Percentiles rank a stretch among this genome's conserved stretches.
These are phyloP conservation scores for Cladobotryum mycophilum DNA, from an alignment of 2,329 filamentous ascomycete genomes.

Conservation along the genomic window DNA sequence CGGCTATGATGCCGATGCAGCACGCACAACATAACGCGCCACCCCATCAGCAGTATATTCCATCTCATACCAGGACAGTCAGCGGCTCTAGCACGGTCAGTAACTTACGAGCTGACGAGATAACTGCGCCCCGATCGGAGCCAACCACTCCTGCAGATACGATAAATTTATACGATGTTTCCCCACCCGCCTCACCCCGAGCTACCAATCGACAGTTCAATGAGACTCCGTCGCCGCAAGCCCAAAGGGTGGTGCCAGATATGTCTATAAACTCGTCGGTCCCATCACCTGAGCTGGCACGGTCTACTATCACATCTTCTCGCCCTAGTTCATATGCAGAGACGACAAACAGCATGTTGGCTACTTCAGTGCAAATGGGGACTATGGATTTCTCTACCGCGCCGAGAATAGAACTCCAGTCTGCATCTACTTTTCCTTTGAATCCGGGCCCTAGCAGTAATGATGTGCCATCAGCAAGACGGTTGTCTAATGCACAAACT, in stretches of 20 bases:
- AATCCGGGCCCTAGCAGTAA: slow-evolving; percentile 12
- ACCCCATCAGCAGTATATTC: slow-evolving; percentile 12
- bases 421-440: slow-evolving; percentile 8
- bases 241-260: slow-evolving; percentile 10
- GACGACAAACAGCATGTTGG: neutral
- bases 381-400: neutral
- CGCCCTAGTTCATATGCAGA: slow-evolving; percentile 8
- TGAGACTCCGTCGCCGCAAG: neutral
- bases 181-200: slow-evolving; percentile 38
- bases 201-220: slow-evolving; percentile 8
- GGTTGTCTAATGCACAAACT: slow-evolving; percentile 33
- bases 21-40: neutral
- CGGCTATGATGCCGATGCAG: neutral
- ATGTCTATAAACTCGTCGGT: slow-evolving; percentile 11
- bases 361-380: neutral
- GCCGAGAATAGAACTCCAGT: slow-evolving; percentile 1
- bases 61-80: slow-evolving; percentile 27
- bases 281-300: neutral
- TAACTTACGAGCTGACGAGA: slow-evolving; percentile 19
- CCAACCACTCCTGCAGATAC: slow-evolving; percentile 21
- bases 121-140: slow-evolving; percentile 26
- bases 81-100: slow-evolving; percentile 30
- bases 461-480: slow-evolving; percentile 18
- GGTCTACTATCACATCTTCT: neutral
- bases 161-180: slow-evolving; percentile 40